Percentiles rank a stretch among this genome's conserved stretches.
phyloP scores from a whole-genome alignment of 2,329 filamentous ascomycete genomes.

The Drechslerella coelobrocha region DNA sequence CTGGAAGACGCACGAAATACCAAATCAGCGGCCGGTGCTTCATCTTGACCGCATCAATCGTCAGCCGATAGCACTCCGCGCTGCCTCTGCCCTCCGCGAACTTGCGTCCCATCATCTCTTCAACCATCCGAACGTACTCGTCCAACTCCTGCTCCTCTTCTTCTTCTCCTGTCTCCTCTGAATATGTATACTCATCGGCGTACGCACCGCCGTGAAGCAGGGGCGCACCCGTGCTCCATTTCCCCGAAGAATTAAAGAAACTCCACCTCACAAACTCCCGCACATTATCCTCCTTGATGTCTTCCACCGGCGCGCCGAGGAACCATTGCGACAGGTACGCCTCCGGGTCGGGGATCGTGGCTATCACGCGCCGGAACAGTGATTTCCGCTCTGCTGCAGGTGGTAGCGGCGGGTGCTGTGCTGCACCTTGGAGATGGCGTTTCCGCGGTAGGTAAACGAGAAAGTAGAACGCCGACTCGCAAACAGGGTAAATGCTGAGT shows the following conservation, averaged over 20 bases:
- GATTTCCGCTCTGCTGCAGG: conserved; percentile 61
- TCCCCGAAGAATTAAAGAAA: conserved; percentile 63
- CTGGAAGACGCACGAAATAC: conserved; percentile 62
- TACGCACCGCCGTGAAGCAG: conserved; percentile 60
- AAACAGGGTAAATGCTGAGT: conserved; percentile 60
- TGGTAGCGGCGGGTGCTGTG: conserved; percentile 62
- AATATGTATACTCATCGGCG: conserved; percentile 56
- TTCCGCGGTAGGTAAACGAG: conserved; percentile 64
- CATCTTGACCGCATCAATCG: conserved; percentile 67
- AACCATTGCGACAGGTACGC: conserved; percentile 68
- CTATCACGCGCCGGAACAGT: conserved; percentile 64
- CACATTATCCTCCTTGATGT: conserved; percentile 67
- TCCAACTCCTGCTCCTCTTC: conserved; percentile 60
- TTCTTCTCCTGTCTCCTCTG: conserved; percentile 52
- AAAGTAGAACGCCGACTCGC: conserved; percentile 66
- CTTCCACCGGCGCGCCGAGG: conserved; percentile 62
- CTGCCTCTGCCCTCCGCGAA: conserved; percentile 64
- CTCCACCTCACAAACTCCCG: conserved; percentile 70
- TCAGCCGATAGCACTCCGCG: conserved; percentile 65
- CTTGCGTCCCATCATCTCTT: conserved; percentile 63
- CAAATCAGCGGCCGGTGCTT: conserved; percentile 65
- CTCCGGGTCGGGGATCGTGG: conserved; percentile 64
- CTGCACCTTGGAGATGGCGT: conserved; percentile 63
- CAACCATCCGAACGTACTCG: conserved; percentile 63
- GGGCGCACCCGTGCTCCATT: conserved; percentile 56